Base-by-base conservation (phyloP, 805 yeast genomes). In the Starmera amethionina region DNA sequence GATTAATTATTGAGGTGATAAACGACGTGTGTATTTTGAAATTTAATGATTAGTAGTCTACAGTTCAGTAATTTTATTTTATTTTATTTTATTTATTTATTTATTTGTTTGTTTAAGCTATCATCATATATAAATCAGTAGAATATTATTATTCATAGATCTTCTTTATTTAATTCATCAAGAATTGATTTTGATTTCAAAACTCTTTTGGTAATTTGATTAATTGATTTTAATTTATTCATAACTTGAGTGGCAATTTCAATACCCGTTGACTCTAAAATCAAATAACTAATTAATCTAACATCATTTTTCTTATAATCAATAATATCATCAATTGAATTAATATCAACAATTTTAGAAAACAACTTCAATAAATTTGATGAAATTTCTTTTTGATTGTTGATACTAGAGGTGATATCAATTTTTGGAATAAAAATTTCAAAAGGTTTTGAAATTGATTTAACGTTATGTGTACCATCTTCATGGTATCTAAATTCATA, bases 401-500 rank as follows among this genome's bases (percentile, higher is more conserved):
- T 22, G 27, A 6, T 22, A 22, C 27, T 8, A 22, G 18, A 16
- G 2, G 40, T 46, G 14, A 54, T 64, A 3, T 57, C 52, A 8
- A 78, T 50, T 22, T 52, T 43, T 8, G 71, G 68, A 27, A 66
- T 53, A 30, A 62, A 65, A 35, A 84, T 64, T 55, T 79, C 82
- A 55, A 84, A 80, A 15, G 88, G 85, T 42, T 66, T 68, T 0
- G 88, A 75, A 29, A 77, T 70, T 45, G 69, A 67, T 19, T 77
- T 65, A n/a, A 83, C 94, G 42, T 76, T 79, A 54, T 84, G 94
- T 36, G 77, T 72, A 19, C 75, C 77, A 37, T 68, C 71, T 39
- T 72, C 65, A 53, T 84, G 93, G 51, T 80, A 80, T 55, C 94
- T 68, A 47, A 84, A 69, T 59, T 84, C 90, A 59, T 77, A 84